A percentile compares a stretch with the other conserved stretches of the same genome.
These are phyloP conservation scores for Cucumis hystrix DNA, from an alignment of 306 rosid species.

Conservation along the genomic window DNA sequence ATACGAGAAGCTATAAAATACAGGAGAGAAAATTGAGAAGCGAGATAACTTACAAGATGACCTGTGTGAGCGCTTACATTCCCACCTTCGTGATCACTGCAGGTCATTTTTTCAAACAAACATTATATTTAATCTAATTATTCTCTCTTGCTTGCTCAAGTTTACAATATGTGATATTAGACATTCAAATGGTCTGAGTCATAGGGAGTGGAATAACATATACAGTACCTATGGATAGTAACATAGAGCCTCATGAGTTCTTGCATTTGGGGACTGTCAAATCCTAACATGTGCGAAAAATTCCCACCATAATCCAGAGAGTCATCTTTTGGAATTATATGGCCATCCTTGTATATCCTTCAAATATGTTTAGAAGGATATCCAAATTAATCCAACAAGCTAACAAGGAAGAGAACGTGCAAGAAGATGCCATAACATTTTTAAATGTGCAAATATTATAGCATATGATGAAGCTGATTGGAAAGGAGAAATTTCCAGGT, in stretches of 20 bases:
- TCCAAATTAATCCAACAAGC: constrained; percentile 14
- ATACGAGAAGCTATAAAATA: not conserved
- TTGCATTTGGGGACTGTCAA: constrained; percentile 71
- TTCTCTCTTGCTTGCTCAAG: not conserved
- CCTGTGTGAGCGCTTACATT: constrained; percentile 98
- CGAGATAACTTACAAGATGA: constrained; percentile 54
- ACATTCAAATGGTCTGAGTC: not conserved
- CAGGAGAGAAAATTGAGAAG: constrained; percentile 1
- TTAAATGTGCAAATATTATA: not conserved
- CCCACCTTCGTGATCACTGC: constrained; percentile 99
- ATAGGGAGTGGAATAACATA: not conserved
- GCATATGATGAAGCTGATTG: not conserved
- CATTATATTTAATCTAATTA: not conserved
- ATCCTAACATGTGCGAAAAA: constrained; percentile 86
- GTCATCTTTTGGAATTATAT: constrained; percentile 50
- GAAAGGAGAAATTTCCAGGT: not conserved
- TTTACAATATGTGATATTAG: not conserved
- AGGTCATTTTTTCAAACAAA: constrained; percentile 26
- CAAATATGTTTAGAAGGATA: constrained; percentile 10
- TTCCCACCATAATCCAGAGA: constrained; percentile 94
- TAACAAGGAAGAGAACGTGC: not conserved
- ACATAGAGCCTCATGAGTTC: constrained; percentile 96
- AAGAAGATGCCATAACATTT: not conserved
- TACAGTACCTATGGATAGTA: constrained; percentile 81
- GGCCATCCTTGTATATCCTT: constrained; percentile 85